Evolutionary conservation across 441 rosid species (phyloP).

Genomic region (Jatropha multifida): DNA sequence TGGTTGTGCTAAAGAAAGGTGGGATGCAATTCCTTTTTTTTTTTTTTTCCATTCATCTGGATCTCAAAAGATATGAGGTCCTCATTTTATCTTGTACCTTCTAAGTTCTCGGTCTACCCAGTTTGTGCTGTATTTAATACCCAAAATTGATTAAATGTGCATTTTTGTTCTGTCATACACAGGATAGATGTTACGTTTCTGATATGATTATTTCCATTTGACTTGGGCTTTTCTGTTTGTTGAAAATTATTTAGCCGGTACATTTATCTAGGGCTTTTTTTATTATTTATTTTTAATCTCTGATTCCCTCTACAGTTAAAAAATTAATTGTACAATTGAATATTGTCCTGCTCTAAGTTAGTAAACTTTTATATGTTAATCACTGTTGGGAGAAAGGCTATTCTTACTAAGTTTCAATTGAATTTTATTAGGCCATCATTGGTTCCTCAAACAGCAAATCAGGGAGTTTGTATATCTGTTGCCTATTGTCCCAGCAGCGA

Average conservation of each 20-base stretch:
- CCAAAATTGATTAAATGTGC: not conserved
- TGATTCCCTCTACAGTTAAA: no score
- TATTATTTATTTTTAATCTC: not conserved
- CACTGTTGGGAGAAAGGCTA: not conserved
- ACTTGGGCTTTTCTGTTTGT: no score
- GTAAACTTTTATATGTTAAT: not conserved
- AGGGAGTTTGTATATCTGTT: slow-evolving; percentile 81
- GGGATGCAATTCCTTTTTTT: slow-evolving; percentile 21
- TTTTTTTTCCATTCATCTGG: not conserved
- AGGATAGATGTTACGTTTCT: not conserved
- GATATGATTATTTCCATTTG: not conserved
- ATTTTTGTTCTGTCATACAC: not conserved
- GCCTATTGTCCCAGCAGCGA: slow-evolving; percentile 54
- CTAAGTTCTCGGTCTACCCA: not conserved
- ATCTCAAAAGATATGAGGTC: not conserved
- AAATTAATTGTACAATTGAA: not conserved
- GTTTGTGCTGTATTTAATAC: not conserved
- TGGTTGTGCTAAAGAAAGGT: slow-evolving; percentile 58
- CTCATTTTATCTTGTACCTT: not conserved
- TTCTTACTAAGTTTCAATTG: slow-evolving; percentile 25
- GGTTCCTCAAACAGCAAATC: slow-evolving; percentile 54
- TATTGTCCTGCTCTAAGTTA: not conserved
- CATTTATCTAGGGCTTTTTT: not conserved
- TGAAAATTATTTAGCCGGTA: no score
- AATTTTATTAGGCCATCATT: slow-evolving; percentile 47